Evolutionary conservation across 2,329 filamentous ascomycete species (phyloP).

Genomic region (Ophiostoma australiae): DNA sequence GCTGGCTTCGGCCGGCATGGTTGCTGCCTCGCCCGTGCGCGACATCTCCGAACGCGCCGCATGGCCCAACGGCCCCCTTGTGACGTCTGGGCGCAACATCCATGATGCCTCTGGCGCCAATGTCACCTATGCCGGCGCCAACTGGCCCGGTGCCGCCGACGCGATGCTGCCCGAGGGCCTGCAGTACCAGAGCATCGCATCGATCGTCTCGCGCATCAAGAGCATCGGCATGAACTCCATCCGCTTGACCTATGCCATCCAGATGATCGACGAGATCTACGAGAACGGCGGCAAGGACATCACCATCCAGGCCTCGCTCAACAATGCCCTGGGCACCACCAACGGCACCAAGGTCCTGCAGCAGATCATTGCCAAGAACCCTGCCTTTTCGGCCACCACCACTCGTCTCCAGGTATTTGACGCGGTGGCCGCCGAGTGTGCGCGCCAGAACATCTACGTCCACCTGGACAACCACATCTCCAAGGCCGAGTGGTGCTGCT

Average conservation of each 20-base stretch:
- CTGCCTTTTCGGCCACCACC: slow-evolving; percentile 49
- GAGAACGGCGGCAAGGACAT: slow-evolving; percentile 45
- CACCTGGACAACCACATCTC: slow-evolving; percentile 60
- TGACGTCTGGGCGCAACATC: slow-evolving; percentile 40
- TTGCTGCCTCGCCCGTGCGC: background rate
- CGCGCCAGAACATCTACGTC: slow-evolving; percentile 52
- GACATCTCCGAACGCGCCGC: background rate
- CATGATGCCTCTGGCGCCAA: slow-evolving; percentile 40
- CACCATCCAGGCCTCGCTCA: slow-evolving; percentile 34
- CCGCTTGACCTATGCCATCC: slow-evolving; percentile 58
- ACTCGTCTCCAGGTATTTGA: slow-evolving; percentile 57
- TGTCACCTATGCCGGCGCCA: slow-evolving; percentile 51
- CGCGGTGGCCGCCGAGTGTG: slow-evolving; percentile 55
- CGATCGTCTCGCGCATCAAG: slow-evolving; percentile 53
- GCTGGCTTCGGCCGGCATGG: background rate
- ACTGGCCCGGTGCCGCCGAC: slow-evolving; percentile 58
- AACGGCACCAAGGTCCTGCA: slow-evolving; percentile 50
- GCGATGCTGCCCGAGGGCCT: slow-evolving; percentile 63
- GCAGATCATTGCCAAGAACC: slow-evolving; percentile 53
- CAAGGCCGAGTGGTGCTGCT: slow-evolving; percentile 55
- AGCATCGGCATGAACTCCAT: slow-evolving; percentile 59
- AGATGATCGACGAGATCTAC: slow-evolving; percentile 58
- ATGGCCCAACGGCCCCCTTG: slow-evolving; percentile 44
- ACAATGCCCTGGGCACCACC: slow-evolving; percentile 44
- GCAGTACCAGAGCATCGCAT: slow-evolving; percentile 54